Percentiles rank a stretch among this genome's conserved stretches.
These are phyloP conservation scores for Chrysanthemum makinoi DNA, from an alignment of 129 eudicot genomes.

Conservation along the genomic window DNA sequence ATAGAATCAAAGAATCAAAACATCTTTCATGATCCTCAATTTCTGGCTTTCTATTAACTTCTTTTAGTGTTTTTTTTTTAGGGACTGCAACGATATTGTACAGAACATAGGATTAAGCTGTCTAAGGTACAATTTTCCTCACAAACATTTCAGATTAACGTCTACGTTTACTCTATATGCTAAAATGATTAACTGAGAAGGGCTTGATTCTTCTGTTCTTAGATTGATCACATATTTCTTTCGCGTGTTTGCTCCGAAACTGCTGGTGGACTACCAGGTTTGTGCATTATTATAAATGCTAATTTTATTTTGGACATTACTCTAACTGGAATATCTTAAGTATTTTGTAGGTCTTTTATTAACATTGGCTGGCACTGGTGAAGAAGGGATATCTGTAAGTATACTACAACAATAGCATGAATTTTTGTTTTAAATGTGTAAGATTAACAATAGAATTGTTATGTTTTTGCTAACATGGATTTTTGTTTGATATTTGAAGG, in stretches of 20 bases:
- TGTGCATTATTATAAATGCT: background rate
- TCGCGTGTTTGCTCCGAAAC: conserved; percentile 99
- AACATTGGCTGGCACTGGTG: conserved; percentile 91
- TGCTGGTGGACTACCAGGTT: conserved; percentile 98
- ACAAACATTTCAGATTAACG: background rate
- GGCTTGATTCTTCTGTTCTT: conserved; percentile 2
- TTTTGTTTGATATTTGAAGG: conserved; percentile 41
- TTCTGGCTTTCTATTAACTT: background rate
- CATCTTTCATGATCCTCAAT: background rate
- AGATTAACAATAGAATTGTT: conserved; percentile 6
- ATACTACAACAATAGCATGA: conserved; percentile 3
- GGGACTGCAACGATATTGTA: conserved; percentile 95
- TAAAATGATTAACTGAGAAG: too few species aligned
- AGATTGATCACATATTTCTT: conserved; percentile 98
- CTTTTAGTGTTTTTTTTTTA: conserved; percentile 28
- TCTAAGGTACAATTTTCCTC: conserved; percentile 55
- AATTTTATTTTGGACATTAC: background rate
- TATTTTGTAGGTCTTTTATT: conserved; percentile 64
- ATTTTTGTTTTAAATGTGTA: conserved; percentile 4
- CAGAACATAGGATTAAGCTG: conserved; percentile 84
- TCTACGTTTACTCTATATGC: background rate
- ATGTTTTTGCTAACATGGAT: background rate
- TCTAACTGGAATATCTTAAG: background rate
- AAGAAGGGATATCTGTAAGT: conserved; percentile 91
- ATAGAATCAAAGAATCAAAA: background rate